phyloP scores from a whole-genome alignment of 2,329 filamentous ascomycete species.

The Trichophyton rubrum region DNA sequence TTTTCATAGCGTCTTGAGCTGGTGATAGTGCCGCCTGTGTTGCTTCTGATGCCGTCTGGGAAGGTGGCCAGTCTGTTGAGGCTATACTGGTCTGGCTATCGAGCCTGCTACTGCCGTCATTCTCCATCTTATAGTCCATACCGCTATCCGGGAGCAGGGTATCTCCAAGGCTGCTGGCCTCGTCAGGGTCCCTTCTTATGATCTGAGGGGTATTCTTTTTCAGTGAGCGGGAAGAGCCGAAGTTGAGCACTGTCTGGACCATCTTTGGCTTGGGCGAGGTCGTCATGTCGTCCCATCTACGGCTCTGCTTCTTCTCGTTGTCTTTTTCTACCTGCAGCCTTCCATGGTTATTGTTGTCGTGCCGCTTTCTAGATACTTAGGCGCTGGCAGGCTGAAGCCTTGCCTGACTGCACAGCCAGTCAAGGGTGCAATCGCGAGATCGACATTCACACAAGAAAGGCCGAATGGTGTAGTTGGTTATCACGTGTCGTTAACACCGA shows the following conservation, averaged over 20 bases:
- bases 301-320: neutral
- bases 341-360: too few species aligned
- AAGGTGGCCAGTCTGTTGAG: neutral
- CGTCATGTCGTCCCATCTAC: neutral
- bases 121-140: constrained; percentile 10
- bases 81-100: neutral
- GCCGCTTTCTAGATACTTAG: too few species aligned
- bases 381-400: neutral
- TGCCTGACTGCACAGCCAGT: neutral
- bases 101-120: constrained; percentile 5
- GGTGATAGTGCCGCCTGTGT: neutral
- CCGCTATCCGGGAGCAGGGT: neutral
- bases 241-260: constrained; percentile 16
- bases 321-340: too few species aligned
- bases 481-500: constrained; percentile 5
- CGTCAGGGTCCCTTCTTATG: neutral
- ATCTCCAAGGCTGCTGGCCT: neutral
- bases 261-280: constrained; percentile 5
- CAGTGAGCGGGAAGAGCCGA: constrained; percentile 1
- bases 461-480: constrained; percentile 5
- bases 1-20: neutral
- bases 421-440: neutral
- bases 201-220: neutral
- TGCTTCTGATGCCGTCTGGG: neutral
- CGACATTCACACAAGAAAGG: neutral